A percentile compares a stretch with the other conserved stretches of the same genome.
Evolutionary conservation across 495 filamentous ascomycete species (phyloP).

Genomic region (Tuber aestivum): DNA sequence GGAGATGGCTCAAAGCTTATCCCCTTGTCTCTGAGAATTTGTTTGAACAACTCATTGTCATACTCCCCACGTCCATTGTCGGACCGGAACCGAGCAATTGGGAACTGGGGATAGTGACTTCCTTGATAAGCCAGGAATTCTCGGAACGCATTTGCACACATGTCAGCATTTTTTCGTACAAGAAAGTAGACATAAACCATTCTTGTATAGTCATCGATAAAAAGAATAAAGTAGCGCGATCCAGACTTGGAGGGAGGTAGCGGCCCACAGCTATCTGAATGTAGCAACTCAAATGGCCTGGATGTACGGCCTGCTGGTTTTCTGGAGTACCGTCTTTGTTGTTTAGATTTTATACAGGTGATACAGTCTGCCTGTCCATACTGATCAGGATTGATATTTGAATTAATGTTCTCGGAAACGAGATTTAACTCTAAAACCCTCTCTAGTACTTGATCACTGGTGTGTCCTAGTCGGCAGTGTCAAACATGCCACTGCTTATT

Average conservation of each 20-base stretch:
- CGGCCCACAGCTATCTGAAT: neutral
- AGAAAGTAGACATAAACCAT: neutral
- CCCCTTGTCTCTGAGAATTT: fast-evolving
- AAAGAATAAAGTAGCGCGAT: neutral
- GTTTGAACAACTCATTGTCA: neutral
- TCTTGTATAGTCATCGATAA: neutral
- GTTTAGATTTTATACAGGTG: too few relatives aligned
- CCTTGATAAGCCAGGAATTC: neutral
- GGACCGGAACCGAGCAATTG: neutral
- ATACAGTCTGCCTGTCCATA: too few relatives aligned
- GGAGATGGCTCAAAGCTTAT: neutral
- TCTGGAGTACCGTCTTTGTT: too few relatives aligned
- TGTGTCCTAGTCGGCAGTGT: too few relatives aligned
- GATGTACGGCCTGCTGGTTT: too few relatives aligned
- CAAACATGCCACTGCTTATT: too few relatives aligned
- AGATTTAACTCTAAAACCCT: too few relatives aligned
- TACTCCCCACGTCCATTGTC: neutral
- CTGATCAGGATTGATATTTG: too few relatives aligned
- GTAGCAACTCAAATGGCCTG: neutral
- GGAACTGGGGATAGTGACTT: neutral
- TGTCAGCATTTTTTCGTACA: neutral
- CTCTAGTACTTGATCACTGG: too few relatives aligned
- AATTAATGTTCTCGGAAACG: too few relatives aligned
- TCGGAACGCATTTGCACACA: neutral
- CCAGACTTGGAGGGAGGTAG: neutral